Evolutionary conservation across 345 rosid genomes (phyloP), one percentile per base, ranked within the genome.

Genomic region (Euclidium syriacum): DNA sequence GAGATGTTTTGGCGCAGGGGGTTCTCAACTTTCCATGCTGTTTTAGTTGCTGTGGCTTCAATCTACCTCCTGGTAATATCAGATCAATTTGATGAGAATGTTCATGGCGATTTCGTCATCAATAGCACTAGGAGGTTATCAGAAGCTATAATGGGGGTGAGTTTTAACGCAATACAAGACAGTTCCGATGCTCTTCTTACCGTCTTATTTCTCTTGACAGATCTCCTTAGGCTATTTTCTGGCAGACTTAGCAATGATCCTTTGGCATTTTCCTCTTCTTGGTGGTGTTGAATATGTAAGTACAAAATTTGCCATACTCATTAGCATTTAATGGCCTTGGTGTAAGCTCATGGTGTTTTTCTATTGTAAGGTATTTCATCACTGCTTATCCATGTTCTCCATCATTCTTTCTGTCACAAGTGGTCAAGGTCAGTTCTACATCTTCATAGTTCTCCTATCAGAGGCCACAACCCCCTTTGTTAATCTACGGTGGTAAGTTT

Each of bases 221-320:
- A 63, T 79, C 72, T 90, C 97, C 16, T 50, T 83, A 58, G 95
- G 95, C 44, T 90, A 90, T 77, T 90, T 90, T 76, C 56, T 90
- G 67, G 50, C 90, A 7, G 97, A 90, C 75, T 64, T 85, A 61
- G 78, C 79, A 20, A 86, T 90, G 95, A 83, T 90, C 59, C 36
- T 86, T 17, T 90, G 88, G 88, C 49, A 79, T 72, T 86, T 68
- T 67, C 97, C 95, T 26, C 78, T 74, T 69, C 77, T 90, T 54
- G 95, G 97, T 64, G 90, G 95, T 55, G 25, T 77, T 73, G 95
- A 85, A 74, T 86, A 86, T 64, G 95, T 90, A 81, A 84, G 90
- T 79, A 60, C 54, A 20, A 1, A 26, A 22, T 15, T 19, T 44
- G 27, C 68, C 36, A 34, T 35, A 52, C 34, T 38, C 4, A 33